These are phyloP conservation scores for Podaxis pistillaris DNA, from an alignment of 768 basidiomycete genomes.

Conservation along the genomic window DNA sequence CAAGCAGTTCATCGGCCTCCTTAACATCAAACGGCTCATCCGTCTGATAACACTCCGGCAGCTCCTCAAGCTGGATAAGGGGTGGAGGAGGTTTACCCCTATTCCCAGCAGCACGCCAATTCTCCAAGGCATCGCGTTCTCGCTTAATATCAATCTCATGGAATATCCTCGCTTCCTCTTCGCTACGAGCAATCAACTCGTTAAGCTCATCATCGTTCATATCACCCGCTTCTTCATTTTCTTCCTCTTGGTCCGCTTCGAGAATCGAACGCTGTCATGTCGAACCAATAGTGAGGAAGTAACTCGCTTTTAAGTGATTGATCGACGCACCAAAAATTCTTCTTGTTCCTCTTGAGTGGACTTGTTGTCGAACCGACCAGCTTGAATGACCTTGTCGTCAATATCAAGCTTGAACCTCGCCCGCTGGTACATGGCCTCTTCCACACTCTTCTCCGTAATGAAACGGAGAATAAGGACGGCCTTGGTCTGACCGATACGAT, in stretches of 20 bases:
- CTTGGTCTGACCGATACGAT: constrained; percentile 99
- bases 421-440: constrained; percentile 95
- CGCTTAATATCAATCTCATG: constrained; percentile 80
- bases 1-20: constrained; percentile 59
- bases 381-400: constrained; percentile 99
- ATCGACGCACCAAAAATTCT: constrained; percentile 75
- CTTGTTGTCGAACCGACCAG: constrained; percentile 98
- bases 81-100: constrained; percentile 74
- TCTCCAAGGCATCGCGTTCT: constrained; percentile 59
- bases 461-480: constrained; percentile 95
- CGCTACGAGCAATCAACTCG: constrained; percentile 83
- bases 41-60: constrained; percentile 88
- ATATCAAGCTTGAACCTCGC: constrained; percentile 97
- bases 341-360: constrained; percentile 98
- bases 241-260: constrained; percentile 87
- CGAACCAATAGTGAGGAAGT: constrained; percentile 10
- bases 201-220: constrained; percentile 97
- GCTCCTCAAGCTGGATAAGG: constrained; percentile 84
- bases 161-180: constrained; percentile 77
- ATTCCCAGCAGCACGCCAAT: constrained; percentile 73
- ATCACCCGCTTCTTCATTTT: constrained; percentile 86
- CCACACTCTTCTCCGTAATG: constrained; percentile 97
- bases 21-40: constrained; percentile 74
- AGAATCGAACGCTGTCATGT: constrained; percentile 76
- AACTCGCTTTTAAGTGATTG: neutral